Base-by-base conservation (phyloP, 1,284 basidiomycete genomes). In the Xanthoconium separans region DNA sequence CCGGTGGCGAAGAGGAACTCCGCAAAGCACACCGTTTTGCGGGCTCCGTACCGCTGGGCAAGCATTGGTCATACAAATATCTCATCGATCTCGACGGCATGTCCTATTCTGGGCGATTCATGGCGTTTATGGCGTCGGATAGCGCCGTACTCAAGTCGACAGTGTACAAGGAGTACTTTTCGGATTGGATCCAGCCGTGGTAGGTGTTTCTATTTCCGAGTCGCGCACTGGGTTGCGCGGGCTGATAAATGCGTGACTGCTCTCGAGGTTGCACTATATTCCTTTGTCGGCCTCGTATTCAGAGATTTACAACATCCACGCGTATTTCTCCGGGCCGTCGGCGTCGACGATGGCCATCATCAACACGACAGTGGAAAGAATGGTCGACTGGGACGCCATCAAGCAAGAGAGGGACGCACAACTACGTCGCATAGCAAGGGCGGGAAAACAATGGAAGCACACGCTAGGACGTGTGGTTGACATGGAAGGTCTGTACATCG, bases 11-110 rank as follows among this genome's bases (percentile, higher is more conserved):
- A 59, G 73, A 80, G 1, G 87, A 85, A 18, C 78, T 94, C 61
- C 76, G 79, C 56, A 74, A 76, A 55, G 77, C 82, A 41, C 89
- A 93, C 69, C 81, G 89, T 30, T 91, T 94, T 62, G 85, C 81
- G 11, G 83, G 89, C 52, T 77, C 89, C 1, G 91, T 91, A 1
- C 85, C 88, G 6, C 76, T 97, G 2, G 91, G 92, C 4, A 82
- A 87, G 56, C 89, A 93, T 65, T 98, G 95, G 94, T 79, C 85
- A 53, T 91, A 95, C 77, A 96, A 95, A 74, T 95, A 95, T 66
- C 77, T 96, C 27, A 74, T 95, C 57, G 95, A 97, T 71, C 72
- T 97, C 51, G 95, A 97, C 68, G 95, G 95, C 42, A 93, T 93
- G 87, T 88, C 91, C 16, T 96, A 96, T 69, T 93, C 89, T 39